Percentiles rank a stretch among this genome's conserved stretches.
These are phyloP conservation scores for Apiospora marii DNA, from an alignment of 2,329 filamentous ascomycete species.

Conservation along the genomic window DNA sequence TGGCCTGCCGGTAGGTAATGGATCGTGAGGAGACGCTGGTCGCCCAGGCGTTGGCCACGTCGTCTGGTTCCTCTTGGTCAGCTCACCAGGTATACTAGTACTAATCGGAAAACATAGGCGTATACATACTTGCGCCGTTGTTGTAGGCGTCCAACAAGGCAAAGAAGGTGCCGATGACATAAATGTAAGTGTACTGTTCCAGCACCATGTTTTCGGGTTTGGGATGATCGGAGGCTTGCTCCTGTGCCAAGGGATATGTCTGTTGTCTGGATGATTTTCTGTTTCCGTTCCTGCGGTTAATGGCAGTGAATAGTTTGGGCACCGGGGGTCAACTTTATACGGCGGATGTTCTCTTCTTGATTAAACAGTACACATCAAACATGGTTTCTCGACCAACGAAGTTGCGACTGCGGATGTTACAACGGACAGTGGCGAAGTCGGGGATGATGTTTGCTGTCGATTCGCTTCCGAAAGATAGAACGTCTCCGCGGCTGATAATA, in stretches of 20 bases:
- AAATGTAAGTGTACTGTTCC: slow-evolving; percentile 73
- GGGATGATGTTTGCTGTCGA: not conserved
- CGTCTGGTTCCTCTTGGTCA: slow-evolving; percentile 57
- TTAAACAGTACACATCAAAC: not conserved
- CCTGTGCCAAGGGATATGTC: not conserved
- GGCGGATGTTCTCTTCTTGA: not conserved
- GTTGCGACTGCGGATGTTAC: not conserved
- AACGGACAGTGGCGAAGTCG: not conserved
- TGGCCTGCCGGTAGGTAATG: slow-evolving; percentile 73
- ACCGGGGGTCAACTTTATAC: not conserved
- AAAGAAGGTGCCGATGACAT: slow-evolving; percentile 78
- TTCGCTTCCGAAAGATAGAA: not conserved
- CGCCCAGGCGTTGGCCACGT: slow-evolving; percentile 86
- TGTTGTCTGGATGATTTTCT: not conserved
- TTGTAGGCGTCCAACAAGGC: slow-evolving; percentile 80
- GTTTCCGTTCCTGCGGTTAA: not conserved
- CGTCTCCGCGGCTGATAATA: not conserved
- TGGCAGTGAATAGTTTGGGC: not conserved
- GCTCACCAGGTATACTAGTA: slow-evolving; percentile 24
- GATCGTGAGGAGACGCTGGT: slow-evolving; percentile 86
- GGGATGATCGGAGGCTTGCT: not conserved
- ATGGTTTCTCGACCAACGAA: not conserved
- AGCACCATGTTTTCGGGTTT: slow-evolving; percentile 59
- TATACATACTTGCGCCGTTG: slow-evolving; percentile 75
- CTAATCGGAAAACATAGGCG: too few species aligned